Conservation (phyloP, 495 filamentous ascomycete species). For the Aspergillus leporis region DNA sequence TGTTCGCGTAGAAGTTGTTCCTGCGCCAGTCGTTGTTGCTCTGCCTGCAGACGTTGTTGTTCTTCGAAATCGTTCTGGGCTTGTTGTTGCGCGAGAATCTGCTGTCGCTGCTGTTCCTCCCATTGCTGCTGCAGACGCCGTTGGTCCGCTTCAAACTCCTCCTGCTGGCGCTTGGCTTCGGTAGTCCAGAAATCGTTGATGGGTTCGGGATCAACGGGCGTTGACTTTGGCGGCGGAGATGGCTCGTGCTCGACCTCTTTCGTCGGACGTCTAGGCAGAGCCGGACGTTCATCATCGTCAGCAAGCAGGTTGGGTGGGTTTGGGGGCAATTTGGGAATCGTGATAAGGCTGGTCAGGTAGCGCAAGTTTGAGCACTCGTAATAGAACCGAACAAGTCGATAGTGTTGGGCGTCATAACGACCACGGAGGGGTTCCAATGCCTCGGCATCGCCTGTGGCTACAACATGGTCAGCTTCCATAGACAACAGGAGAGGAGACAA, state of each 20-base stretch:
- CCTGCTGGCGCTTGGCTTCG: slow-evolving; percentile 84
- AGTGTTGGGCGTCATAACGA: slow-evolving; percentile 92
- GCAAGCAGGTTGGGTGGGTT: slow-evolving; percentile 86
- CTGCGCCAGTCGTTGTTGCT: slow-evolving; percentile 88
- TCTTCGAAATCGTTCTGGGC: slow-evolving; percentile 93
- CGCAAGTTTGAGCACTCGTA: slow-evolving; percentile 98
- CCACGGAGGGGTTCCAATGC: slow-evolving; percentile 86
- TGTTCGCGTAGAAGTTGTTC: slow-evolving; percentile 87
- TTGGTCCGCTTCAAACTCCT: slow-evolving; percentile 93
- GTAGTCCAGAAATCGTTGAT: slow-evolving; percentile 98
- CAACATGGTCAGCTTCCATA: slow-evolving; percentile 15
- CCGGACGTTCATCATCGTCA: slow-evolving; percentile 80
- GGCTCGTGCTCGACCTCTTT: slow-evolving; percentile 61
- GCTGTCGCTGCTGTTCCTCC: slow-evolving; percentile 72
- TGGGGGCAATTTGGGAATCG: slow-evolving; percentile 91
- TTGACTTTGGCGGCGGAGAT: slow-evolving; percentile 64
- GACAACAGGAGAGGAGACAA: background rate
- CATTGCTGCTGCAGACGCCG: slow-evolving; percentile 79
- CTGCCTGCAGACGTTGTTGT: slow-evolving; percentile 82
- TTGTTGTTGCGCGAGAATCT: slow-evolving; percentile 77
- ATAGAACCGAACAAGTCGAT: slow-evolving; percentile 95
- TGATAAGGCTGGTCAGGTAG: slow-evolving; percentile 94
- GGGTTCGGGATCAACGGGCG: slow-evolving; percentile 79
- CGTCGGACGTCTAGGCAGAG: slow-evolving; percentile 75
- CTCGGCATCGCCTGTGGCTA: slow-evolving; percentile 90